Base-by-base conservation (phyloP, 805 yeast genomes). In the Candida railenensis region DNA sequence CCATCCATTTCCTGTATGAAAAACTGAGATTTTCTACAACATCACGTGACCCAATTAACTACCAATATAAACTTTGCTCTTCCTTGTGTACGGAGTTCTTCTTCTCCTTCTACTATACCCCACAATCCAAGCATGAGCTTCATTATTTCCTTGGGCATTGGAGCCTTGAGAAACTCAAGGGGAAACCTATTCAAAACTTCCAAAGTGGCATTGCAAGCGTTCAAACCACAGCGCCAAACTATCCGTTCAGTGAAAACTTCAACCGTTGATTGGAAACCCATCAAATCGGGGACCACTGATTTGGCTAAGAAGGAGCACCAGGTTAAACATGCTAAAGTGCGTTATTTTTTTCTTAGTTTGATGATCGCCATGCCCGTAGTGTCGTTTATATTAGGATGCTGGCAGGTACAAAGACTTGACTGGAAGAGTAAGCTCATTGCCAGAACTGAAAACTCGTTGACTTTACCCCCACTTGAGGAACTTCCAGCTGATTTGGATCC, bases 361-460 rank as follows among this genome's bases (percentile, higher is more conserved):
- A 55, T 72, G 81, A 47, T 68, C 50, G 80, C 92, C 18, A 92
- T 95, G 85, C 99, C 99, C 0, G 74, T 90, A 1, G 76, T 90
- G 2, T 81, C 96, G 9, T 87, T 92, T 61, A 84, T 83, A 40
- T 69, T 94, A 38, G 99, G 98, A 1, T 79, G 90, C 46, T 94
- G 99, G 99, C 99, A 94, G 69, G 82, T 88, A 40, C 73, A 80
- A 55, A 75, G 99, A 53, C 69, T 94, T 42, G 74, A 80, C 49
- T 94, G 99, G 99, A 94, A 94, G 63, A 86, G 83, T 20, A 80
- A 83, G 50, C 73, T 94, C 50, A 86, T 94, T 50, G 85, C 95
- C 2, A 77, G 79, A 18, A 83, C 92, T 57, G 97, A 94, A 63
- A 89, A 88, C 57, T 72, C 91, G 52, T 68, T 94, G 54, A 82